These are phyloP conservation scores for Onygenales sp. DNA, from an alignment of 2,329 filamentous ascomycete genomes.

Conservation along the genomic window DNA sequence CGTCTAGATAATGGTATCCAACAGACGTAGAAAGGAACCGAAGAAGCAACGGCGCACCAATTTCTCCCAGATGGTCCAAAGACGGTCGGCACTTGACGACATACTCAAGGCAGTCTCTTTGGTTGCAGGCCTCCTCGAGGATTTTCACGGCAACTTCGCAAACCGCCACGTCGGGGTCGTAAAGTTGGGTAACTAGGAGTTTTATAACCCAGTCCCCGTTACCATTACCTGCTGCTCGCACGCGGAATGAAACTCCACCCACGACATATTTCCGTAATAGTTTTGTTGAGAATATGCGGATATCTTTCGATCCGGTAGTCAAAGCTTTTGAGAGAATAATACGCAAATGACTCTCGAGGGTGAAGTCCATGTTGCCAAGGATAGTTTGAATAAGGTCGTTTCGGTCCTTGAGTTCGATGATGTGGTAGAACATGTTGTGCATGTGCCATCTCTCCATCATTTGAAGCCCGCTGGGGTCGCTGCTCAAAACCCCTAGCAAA, in stretches of 20 bases:
- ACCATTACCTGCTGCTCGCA: constrained; percentile 22
- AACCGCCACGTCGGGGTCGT: constrained; percentile 94
- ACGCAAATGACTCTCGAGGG: constrained; percentile 74
- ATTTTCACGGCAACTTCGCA: constrained; percentile 96
- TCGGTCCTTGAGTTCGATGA: constrained; percentile 80
- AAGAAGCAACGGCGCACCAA: constrained; percentile 83
- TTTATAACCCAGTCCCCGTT: constrained; percentile 95
- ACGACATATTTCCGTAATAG: constrained; percentile 79
- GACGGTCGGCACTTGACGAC: constrained; percentile 94
- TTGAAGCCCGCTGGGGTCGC: constrained; percentile 69
- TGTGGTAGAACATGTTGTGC: constrained; percentile 99
- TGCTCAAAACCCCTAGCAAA: constrained; percentile 78
- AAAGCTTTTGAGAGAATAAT: constrained; percentile 90
- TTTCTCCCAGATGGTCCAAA: constrained; percentile 90
- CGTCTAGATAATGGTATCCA: constrained; percentile 94
- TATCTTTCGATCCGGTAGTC: constrained; percentile 81
- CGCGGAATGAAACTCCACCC: constrained; percentile 37
- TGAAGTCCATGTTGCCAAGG: constrained; percentile 86
- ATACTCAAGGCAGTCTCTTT: constrained; percentile 81
- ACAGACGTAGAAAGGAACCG: constrained; percentile 93
- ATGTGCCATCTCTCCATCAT: constrained; percentile 96
- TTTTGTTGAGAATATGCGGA: constrained; percentile 82
- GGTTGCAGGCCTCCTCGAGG: constrained; percentile 92
- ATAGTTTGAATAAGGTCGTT: constrained; percentile 86
- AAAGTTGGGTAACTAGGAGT: constrained; percentile 92